These are phyloP conservation scores for Clitoria ternatea DNA, from an alignment of 306 rosid species.

Conservation along the genomic window DNA sequence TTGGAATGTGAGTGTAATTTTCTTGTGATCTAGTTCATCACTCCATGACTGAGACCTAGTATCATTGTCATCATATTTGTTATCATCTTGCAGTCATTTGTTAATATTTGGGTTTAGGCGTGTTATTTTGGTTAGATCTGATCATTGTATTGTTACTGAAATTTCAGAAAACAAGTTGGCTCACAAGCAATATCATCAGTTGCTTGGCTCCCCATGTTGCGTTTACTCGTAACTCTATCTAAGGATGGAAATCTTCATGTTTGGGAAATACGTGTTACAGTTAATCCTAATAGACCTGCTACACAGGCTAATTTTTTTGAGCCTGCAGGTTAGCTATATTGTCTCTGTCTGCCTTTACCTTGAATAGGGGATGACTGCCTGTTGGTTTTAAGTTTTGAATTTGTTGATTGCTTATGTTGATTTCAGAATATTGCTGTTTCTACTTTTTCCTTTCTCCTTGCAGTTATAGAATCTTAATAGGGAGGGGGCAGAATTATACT, in stretches of 20 bases:
- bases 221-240: slow-evolving; percentile 79
- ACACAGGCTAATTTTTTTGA: slow-evolving; percentile 86
- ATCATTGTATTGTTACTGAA: slow-evolving; percentile 23
- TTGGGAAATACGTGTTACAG: slow-evolving; percentile 84
- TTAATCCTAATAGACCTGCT: slow-evolving; percentile 85
- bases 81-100: neutral
- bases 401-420: neutral
- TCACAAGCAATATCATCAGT: slow-evolving; percentile 87
- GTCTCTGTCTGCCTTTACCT: slow-evolving; percentile 1
- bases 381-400: slow-evolving; percentile 2
- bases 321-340: slow-evolving; percentile 73
- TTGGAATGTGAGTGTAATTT: slow-evolving; percentile 95
- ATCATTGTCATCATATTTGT: neutral
- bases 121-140: slow-evolving; percentile 24
- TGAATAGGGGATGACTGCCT: neutral
- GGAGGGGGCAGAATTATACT: neutral
- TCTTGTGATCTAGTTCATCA: slow-evolving; percentile 23
- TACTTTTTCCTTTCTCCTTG: slow-evolving; percentile 4
- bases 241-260: slow-evolving; percentile 90
- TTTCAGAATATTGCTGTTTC: slow-evolving; percentile 4
- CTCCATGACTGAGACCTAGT: neutral
- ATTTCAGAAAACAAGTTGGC: slow-evolving; percentile 91
- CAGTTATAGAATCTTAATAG: slow-evolving; percentile 1
- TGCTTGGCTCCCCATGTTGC: slow-evolving; percentile 87
- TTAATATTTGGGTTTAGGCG: slow-evolving; percentile 1